phyloP scores from a whole-genome alignment of 2,329 filamentous ascomycete genomes.

The Diplodia seriata region DNA sequence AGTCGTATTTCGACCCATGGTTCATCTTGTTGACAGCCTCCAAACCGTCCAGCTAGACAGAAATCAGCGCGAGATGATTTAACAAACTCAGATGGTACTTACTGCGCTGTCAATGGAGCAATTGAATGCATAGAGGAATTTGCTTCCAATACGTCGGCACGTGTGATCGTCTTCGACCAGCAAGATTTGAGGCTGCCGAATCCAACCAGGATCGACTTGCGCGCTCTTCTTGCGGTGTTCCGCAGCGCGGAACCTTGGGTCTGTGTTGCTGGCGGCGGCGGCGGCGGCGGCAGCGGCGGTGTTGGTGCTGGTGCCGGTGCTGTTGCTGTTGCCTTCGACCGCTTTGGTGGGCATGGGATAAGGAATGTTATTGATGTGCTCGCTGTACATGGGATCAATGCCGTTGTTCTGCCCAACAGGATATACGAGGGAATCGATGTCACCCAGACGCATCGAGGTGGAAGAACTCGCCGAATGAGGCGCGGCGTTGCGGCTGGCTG shows the following conservation, averaged over 20 bases:
- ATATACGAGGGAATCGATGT: conserved; percentile 79
- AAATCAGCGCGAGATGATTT: conserved; percentile 39
- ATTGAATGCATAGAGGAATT: conserved; percentile 70
- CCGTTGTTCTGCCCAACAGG: conserved; percentile 89
- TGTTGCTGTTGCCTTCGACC: conserved; percentile 51
- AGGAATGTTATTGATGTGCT: conserved; percentile 93
- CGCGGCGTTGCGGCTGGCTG: conserved; percentile 52
- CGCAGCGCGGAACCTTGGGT: conserved; percentile 48
- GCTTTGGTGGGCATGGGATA: conserved; percentile 77
- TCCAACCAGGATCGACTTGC: conserved; percentile 69
- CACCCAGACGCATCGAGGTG: conserved; percentile 60
- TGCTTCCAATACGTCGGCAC: conserved; percentile 70
- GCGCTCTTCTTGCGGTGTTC: conserved; percentile 64
- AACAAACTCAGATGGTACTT: conserved; percentile 44
- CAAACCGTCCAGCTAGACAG: conserved; percentile 75
- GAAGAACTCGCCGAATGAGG: conserved; percentile 57
- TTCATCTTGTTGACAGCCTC: conserved; percentile 90
- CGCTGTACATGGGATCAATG: conserved; percentile 92
- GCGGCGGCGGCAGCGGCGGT: not conserved
- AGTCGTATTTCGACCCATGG: conserved; percentile 67
- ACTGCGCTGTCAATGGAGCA: conserved; percentile 69
- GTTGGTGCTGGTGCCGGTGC: not conserved
- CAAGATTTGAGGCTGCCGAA: conserved; percentile 76
- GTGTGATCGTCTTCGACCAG: conserved; percentile 84
- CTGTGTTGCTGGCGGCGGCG: conserved; percentile 37